These are phyloP conservation scores for Coniophora puteana DNA, from an alignment of 1,284 basidiomycete genomes.

Conservation along the genomic window DNA sequence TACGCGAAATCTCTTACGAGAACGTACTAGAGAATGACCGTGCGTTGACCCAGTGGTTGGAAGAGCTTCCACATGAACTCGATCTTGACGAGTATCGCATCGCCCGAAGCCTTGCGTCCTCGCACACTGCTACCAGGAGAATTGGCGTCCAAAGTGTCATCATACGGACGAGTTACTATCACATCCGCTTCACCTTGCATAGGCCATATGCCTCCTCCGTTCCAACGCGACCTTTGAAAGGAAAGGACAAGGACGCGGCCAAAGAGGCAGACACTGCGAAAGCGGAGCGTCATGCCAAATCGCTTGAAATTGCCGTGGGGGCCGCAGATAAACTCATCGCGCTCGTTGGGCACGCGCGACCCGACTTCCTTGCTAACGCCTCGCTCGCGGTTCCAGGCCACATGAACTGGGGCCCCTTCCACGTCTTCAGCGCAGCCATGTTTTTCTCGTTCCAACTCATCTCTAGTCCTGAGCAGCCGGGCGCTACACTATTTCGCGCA, in stretches of 20 bases:
- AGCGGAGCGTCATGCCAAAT: constrained; percentile 42
- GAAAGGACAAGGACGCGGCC: constrained; percentile 34
- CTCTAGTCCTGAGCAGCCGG: constrained; percentile 71
- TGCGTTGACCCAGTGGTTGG: constrained; percentile 66
- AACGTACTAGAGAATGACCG: constrained; percentile 69
- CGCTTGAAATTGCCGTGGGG: constrained; percentile 66
- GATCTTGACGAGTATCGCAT: constrained; percentile 71
- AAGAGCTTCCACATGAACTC: constrained; percentile 64
- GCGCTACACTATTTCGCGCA: constrained; percentile 64
- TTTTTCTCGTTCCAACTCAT: constrained; percentile 84
- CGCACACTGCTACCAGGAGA: constrained; percentile 49
- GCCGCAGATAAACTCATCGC: constrained; percentile 74
- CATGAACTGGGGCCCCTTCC: constrained; percentile 78
- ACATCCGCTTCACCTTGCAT: constrained; percentile 79
- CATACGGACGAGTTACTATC: constrained; percentile 68
- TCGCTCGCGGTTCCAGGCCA: constrained; percentile 71
- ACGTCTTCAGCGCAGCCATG: constrained; percentile 80
- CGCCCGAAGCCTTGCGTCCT: constrained; percentile 62
- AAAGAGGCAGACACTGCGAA: too few relatives aligned
- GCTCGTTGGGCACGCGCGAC: constrained; percentile 64
- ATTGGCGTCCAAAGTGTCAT: constrained; percentile 75
- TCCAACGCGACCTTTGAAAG: too few relatives aligned
- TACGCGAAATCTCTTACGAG: constrained; percentile 69
- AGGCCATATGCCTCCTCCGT: constrained; percentile 62
- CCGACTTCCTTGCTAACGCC: constrained; percentile 66